These are phyloP conservation scores for Stygiomarasmius scandens DNA, from an alignment of 1,284 basidiomycete genomes.

Conservation along the genomic window DNA sequence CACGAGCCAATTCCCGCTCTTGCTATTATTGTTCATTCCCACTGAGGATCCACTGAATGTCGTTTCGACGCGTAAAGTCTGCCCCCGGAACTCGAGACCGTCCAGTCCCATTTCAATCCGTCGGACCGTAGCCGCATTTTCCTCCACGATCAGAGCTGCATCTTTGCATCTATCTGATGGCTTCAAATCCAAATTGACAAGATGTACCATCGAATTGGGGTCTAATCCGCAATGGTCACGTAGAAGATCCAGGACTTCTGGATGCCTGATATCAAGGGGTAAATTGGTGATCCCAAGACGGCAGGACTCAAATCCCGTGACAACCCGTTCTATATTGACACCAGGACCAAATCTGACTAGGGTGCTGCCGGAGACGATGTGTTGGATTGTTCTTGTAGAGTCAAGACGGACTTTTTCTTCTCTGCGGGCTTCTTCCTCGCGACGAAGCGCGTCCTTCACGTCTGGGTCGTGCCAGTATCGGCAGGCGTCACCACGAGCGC, in stretches of 20 bases:
- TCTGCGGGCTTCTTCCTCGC: conserved; percentile 18
- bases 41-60: conserved; percentile 32
- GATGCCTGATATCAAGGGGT: conserved; percentile 35
- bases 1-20: conserved; percentile 34
- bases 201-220: conserved; percentile 33
- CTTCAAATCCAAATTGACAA: conserved; percentile 26
- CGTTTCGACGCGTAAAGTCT: conserved; percentile 38
- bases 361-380: conserved; percentile 46
- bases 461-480: conserved; percentile 22
- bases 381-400: conserved; percentile 40
- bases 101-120: conserved; percentile 42
- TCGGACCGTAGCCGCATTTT: conserved; percentile 33
- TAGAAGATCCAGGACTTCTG: conserved; percentile 44
- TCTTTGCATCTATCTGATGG: conserved; percentile 30
- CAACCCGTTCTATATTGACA: conserved; percentile 40
- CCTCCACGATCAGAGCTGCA: conserved; percentile 41
- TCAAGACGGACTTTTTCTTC: conserved; percentile 31
- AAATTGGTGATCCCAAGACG: conserved; percentile 44
- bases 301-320: conserved; percentile 53
- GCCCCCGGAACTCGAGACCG: conserved; percentile 44
- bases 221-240: conserved; percentile 31
- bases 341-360: conserved; percentile 52
- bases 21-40: conserved; percentile 42
- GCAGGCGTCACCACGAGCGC: conserved; percentile 10
- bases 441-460: background rate